Conservation (phyloP, 2,329 filamentous ascomycete genomes). For the Sporothrix pseudoabietina region DNA sequence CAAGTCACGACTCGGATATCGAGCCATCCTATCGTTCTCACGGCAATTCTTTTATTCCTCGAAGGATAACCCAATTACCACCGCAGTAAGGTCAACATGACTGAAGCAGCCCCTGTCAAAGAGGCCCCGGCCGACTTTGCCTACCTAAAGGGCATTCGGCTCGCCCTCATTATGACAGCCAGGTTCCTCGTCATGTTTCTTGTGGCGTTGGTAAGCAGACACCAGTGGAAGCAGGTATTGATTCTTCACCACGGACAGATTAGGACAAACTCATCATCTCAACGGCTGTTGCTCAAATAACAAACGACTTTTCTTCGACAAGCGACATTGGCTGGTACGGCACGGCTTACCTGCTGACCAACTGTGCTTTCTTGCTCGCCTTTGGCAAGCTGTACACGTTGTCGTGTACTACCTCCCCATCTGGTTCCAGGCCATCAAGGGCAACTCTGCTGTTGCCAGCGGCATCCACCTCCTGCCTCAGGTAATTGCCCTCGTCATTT, state of each 20-base stretch:
- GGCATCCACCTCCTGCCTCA: background rate
- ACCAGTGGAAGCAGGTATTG: too few species aligned
- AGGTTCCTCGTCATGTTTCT: constrained; percentile 27
- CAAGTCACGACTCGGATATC: background rate
- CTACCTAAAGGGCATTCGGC: constrained; percentile 22
- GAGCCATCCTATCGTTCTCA: too few species aligned
- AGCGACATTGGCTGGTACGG: constrained; percentile 30
- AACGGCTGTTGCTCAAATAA: constrained; percentile 25
- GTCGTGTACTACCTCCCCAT: constrained; percentile 34
- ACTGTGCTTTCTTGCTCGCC: constrained; percentile 40
- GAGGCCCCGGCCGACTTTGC: constrained; percentile 20
- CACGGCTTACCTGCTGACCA: constrained; percentile 25
- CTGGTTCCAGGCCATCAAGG: constrained; percentile 52
- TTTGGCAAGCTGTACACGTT: constrained; percentile 44
- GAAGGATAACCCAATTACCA: too few species aligned
- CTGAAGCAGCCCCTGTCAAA: background rate
- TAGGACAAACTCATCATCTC: constrained; percentile 36
- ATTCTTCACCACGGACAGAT: background rate
- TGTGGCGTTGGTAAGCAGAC: background rate
- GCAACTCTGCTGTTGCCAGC: constrained; percentile 44
- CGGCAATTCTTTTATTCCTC: too few species aligned
- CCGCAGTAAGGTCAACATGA: background rate
- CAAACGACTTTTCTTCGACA: constrained; percentile 26
- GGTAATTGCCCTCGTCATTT: background rate
- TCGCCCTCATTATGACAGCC: constrained; percentile 11